phyloP scores from a whole-genome alignment of 179 eudicot species.

The Pouteria campechiana region DNA sequence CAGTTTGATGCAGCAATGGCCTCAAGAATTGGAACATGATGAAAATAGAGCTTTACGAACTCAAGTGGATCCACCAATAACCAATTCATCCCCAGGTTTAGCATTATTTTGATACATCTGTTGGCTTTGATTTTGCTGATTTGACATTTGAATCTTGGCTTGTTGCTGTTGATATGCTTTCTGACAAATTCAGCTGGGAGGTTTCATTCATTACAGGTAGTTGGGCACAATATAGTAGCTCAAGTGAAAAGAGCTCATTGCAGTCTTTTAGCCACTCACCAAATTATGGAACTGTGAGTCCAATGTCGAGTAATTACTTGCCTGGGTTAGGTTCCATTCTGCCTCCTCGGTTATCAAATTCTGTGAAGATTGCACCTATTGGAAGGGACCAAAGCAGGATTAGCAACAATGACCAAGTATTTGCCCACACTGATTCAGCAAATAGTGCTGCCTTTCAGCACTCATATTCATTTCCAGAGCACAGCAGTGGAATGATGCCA shows the following conservation, averaged over 20 bases:
- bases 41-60: slow-evolving; percentile 27
- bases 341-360: slow-evolving; percentile 19
- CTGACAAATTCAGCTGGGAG: not conserved
- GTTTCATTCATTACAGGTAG: slow-evolving; percentile 21
- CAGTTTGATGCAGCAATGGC: slow-evolving; percentile 45
- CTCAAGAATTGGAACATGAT: slow-evolving; percentile 37
- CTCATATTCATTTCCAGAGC: slow-evolving; percentile 19
- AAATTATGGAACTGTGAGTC: slow-evolving; percentile 20
- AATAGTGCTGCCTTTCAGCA: slow-evolving; percentile 18
- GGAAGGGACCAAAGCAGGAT: slow-evolving; percentile 27
- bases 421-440: slow-evolving; percentile 1
- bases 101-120: not conserved
- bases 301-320: slow-evolving; percentile 21
- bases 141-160: no score
- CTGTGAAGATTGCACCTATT: slow-evolving; percentile 35
- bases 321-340: slow-evolving; percentile 36
- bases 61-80: slow-evolving; percentile 40
- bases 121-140: no score
- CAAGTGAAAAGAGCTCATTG: slow-evolving; percentile 24
- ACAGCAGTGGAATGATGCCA: no score
- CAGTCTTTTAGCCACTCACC: slow-evolving; percentile 31
- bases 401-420: slow-evolving; percentile 8
- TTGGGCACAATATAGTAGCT: slow-evolving; percentile 38
- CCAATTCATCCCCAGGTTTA: slow-evolving; percentile 44
- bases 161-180: not conserved